phyloP scores from a whole-genome alignment of 2,329 filamentous ascomycete genomes.

The Leptographium radiaticola region DNA sequence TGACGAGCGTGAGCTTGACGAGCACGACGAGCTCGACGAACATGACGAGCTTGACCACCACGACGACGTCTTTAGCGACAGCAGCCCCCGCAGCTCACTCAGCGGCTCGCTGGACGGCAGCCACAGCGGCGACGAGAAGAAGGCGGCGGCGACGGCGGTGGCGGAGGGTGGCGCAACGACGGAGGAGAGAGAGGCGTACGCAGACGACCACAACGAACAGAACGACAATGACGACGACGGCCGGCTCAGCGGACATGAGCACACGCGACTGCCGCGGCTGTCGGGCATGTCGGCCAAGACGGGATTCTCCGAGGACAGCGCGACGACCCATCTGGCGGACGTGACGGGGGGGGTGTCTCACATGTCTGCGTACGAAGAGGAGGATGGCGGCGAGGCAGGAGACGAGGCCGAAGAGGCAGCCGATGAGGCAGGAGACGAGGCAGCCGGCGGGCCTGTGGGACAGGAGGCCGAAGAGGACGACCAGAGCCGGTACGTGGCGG shows the following conservation, averaged over 20 bases:
- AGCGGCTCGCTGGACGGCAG: slow-evolving; percentile 19
- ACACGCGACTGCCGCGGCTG: background rate
- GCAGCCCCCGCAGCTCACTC: slow-evolving; percentile 42
- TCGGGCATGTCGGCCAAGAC: background rate
- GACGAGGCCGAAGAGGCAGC: slow-evolving; percentile 31
- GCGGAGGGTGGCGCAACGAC: background rate
- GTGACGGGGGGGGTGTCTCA: background rate
- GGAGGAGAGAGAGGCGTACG: no score
- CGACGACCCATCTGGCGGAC: slow-evolving; percentile 38
- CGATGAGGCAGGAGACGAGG: slow-evolving; percentile 24
- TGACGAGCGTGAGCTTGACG: slow-evolving; percentile 2
- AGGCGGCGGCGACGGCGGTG: slow-evolving; percentile 8
- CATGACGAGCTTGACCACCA: slow-evolving; percentile 39
- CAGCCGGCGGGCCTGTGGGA: no score
- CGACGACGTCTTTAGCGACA: slow-evolving; percentile 44
- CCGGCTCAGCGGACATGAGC: background rate
- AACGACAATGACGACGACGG: slow-evolving; percentile 12
- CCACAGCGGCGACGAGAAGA: slow-evolving; percentile 2
- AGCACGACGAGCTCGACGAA: slow-evolving; percentile 18
- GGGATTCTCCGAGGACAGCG: slow-evolving; percentile 4
- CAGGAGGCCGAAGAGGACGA: slow-evolving; percentile 14
- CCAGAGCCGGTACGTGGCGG: slow-evolving; percentile 22
- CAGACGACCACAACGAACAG: background rate
- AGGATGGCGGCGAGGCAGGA: background rate
- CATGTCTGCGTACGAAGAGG: slow-evolving; percentile 17